phyloP scores from a whole-genome alignment of 208 protist genomes.

The Trichomonas tenax region DNA sequence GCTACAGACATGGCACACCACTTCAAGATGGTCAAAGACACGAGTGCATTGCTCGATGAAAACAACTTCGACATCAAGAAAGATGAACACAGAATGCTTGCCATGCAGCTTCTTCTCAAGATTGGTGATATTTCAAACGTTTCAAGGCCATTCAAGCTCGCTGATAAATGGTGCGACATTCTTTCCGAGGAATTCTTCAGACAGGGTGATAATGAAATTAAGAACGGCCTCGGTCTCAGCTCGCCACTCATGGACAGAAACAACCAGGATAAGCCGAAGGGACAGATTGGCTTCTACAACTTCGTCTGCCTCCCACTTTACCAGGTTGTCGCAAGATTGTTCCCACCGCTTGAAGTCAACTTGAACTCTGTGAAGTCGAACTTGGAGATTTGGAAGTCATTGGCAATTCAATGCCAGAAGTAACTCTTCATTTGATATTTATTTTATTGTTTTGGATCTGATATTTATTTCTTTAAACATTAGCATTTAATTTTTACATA shows the following conservation, averaged over 20 bases:
- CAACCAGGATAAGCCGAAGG: neutral
- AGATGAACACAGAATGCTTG: neutral
- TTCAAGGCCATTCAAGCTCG: neutral
- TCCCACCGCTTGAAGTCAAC: neutral
- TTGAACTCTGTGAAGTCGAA: neutral
- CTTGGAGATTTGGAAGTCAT: neutral
- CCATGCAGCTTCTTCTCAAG: neutral
- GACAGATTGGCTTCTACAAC: neutral
- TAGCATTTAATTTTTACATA: neutral
- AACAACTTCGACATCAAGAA: neutral
- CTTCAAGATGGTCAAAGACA: constrained; percentile 28
- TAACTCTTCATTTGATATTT: neutral
- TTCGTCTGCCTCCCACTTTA: neutral
- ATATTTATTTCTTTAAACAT: neutral
- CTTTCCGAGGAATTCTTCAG: neutral
- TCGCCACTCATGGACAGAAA: neutral
- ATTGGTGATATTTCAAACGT: neutral
- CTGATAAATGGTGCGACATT: neutral
- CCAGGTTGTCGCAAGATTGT: neutral
- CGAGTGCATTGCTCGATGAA: neutral
- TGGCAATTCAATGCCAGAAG: neutral
- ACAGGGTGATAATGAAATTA: neutral
- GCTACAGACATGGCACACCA: constrained; percentile 47
- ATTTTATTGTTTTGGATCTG: neutral
- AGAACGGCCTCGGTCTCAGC: neutral